Conservation (phyloP, 2,329 filamentous ascomycete species). For the Pyricularia pennisetigena region DNA sequence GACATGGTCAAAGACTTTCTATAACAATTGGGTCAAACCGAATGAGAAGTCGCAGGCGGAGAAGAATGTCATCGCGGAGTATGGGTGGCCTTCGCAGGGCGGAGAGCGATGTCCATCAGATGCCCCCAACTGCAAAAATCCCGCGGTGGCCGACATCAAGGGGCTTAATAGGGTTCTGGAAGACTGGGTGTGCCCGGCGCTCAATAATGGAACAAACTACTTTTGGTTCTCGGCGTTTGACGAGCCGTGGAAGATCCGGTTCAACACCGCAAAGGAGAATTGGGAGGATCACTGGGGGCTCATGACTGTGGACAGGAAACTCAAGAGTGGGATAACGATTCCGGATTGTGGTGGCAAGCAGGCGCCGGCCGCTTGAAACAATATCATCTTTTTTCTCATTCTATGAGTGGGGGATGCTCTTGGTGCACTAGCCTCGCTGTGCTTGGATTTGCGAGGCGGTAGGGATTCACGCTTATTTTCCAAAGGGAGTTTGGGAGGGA, state of each 20-base stretch:
- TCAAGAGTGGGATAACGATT: constrained; percentile 78
- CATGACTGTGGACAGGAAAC: constrained; percentile 72
- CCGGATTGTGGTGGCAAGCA: constrained; percentile 75
- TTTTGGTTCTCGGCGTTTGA: constrained; percentile 98
- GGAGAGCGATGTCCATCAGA: constrained; percentile 59
- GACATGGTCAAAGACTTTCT: constrained; percentile 76
- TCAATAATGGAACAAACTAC: constrained; percentile 79
- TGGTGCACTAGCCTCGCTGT: not conserved
- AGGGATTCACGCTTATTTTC: not conserved
- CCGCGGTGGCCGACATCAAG: constrained; percentile 66
- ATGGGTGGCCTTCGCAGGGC: constrained; percentile 80
- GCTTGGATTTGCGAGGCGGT: not conserved
- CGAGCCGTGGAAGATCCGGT: constrained; percentile 84
- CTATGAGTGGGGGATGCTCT: no score
- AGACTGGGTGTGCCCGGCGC: constrained; percentile 71
- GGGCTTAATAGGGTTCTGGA: constrained; percentile 82
- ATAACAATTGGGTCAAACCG: constrained; percentile 56
- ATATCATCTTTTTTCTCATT: not conserved
- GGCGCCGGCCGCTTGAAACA: constrained; percentile 14
- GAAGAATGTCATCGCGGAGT: constrained; percentile 79
- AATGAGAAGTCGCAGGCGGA: constrained; percentile 53
- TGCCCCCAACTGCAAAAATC: constrained; percentile 46
- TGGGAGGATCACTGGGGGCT: constrained; percentile 98
- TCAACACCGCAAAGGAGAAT: constrained; percentile 56
- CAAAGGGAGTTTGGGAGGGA: not conserved